Conservation (phyloP, 805 yeast species). For the Kodamaea leandrae region DNA sequence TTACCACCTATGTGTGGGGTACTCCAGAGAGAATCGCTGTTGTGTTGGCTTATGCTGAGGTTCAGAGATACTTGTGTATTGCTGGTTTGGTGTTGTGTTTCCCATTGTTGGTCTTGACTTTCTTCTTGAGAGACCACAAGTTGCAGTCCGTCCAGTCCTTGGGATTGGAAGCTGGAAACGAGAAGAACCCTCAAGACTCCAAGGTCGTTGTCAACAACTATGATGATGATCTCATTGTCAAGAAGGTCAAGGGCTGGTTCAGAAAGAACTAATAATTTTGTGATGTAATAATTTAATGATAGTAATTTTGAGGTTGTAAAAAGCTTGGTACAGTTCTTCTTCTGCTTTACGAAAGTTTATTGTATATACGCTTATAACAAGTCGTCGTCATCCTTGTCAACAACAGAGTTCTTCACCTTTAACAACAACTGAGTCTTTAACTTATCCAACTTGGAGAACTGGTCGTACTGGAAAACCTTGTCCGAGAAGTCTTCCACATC, state of each 20-base stretch:
- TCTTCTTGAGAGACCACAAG: constrained; percentile 53
- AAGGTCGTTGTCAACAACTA: constrained; percentile 19
- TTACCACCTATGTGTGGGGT: constrained; percentile 54
- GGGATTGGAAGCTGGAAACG: constrained; percentile 13
- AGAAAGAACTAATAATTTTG: not conserved
- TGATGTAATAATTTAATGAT: constrained; percentile 1
- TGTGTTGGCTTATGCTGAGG: constrained; percentile 55
- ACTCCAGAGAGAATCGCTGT: constrained; percentile 58
- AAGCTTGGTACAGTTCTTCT: too few species aligned
- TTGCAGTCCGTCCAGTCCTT: constrained; percentile 37
- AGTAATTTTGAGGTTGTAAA: too few species aligned
- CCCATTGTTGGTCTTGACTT: constrained; percentile 46
- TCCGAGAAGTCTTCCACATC: constrained; percentile 75
- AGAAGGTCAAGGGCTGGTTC: constrained; percentile 12
- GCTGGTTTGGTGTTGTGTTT: constrained; percentile 55
- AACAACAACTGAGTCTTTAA: constrained; percentile 84
- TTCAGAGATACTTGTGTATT: constrained; percentile 57
- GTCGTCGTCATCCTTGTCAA: constrained; percentile 70
- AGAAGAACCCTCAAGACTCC: constrained; percentile 6
- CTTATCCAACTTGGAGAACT: constrained; percentile 82
- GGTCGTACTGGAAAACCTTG: constrained; percentile 79
- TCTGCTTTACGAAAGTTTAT: too few species aligned
- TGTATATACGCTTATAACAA: constrained; percentile 29
- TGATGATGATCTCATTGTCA: constrained; percentile 22
- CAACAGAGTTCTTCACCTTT: constrained; percentile 72